Conservation (phyloP, 1,284 basidiomycete species). For the Rhodotorula sp. region DNA sequence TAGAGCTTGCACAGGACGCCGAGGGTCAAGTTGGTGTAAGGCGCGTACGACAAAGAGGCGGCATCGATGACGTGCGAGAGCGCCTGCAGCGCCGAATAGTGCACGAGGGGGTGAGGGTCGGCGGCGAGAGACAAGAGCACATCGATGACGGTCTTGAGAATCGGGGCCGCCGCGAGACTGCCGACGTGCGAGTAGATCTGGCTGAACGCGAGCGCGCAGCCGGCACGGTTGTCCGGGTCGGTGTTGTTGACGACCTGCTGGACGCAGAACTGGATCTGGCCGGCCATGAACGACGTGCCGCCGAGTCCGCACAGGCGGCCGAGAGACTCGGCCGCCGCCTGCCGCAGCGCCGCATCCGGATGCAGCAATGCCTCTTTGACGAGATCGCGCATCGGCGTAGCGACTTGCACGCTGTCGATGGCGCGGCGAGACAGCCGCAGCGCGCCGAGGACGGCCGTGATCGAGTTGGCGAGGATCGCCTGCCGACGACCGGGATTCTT, state of each 20-base stretch:
- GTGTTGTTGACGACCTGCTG: slow-evolving; percentile 96
- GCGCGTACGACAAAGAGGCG: slow-evolving; percentile 85
- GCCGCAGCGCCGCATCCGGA: slow-evolving; percentile 71
- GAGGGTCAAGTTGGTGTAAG: slow-evolving; percentile 82
- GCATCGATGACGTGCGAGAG: slow-evolving; percentile 84
- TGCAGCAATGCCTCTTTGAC: slow-evolving; percentile 75
- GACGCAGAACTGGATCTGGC: slow-evolving; percentile 85
- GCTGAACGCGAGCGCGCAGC: slow-evolving; percentile 92
- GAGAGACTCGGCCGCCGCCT: slow-evolving; percentile 82
- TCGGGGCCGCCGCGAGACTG: slow-evolving; percentile 84
- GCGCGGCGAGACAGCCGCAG: slow-evolving; percentile 53
- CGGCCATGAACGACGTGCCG: slow-evolving; percentile 78
- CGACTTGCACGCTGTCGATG: slow-evolving; percentile 39
- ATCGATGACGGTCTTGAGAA: slow-evolving; percentile 94
- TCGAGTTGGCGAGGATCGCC: slow-evolving; percentile 78
- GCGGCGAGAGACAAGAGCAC: slow-evolving; percentile 92
- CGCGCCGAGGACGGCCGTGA: slow-evolving; percentile 74
- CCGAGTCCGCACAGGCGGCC: slow-evolving; percentile 82
- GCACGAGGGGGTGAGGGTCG: slow-evolving; percentile 94
- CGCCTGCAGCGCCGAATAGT: slow-evolving; percentile 86
- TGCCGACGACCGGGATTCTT: slow-evolving; percentile 84
- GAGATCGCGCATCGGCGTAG: slow-evolving; percentile 35
- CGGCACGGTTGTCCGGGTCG: slow-evolving; percentile 86
- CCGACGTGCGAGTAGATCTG: slow-evolving; percentile 90
- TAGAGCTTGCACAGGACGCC: slow-evolving; percentile 90